Base-by-base conservation (phyloP, 2,329 filamentous ascomycete species). In the Akanthomyces uredinophilus region DNA sequence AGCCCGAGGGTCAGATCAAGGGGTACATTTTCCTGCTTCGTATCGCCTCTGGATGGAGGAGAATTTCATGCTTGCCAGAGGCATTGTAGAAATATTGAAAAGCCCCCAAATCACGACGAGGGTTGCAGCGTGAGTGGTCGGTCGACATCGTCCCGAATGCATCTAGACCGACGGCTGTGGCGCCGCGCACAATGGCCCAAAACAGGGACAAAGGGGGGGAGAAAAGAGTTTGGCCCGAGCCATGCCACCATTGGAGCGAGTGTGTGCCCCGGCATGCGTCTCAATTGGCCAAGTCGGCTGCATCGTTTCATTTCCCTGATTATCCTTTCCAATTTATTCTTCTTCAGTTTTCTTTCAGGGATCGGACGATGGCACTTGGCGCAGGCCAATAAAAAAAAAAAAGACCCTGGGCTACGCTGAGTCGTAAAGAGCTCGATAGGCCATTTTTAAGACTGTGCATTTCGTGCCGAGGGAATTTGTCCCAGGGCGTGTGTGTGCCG, bases 211-310 rank as follows among this genome's bases (percentile, higher is more conserved):
- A 10, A 10, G 37, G 43, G 18, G 43, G 37, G 43, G 18, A n/a
- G 10, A 20, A 10, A 35, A 27, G 49, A 29, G 27, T 52, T 20
- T 22, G 29, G 29, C 22, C 11, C 18, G 18, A n/a, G 32, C 14
- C 27, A 35, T 35, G 32, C 32, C 32, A 35, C 32, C 7, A 35
- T 11, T 35, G 32, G 32, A 35, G 13, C 18, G 16, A 43, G 47
- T 51, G 57, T 52, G 57, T 60, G 47, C 13, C 47, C 46, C 16
- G 37, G 7, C 4, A 22, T 2, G 46, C 37, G 11, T 22, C 37
- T 44, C 47, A 2, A 60, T 60, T 60, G 57, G 57, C 47, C 37
- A 52, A 44, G 44, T 44, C 37, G n/a, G 37, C 47, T 46, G 35
- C 44, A 50, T 59, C 24, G 56, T 41, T 37, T 39, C 35, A 51